These are phyloP conservation scores for Auriscalpium microsporum DNA, from an alignment of 768 basidiomycete genomes.

Conservation along the genomic window DNA sequence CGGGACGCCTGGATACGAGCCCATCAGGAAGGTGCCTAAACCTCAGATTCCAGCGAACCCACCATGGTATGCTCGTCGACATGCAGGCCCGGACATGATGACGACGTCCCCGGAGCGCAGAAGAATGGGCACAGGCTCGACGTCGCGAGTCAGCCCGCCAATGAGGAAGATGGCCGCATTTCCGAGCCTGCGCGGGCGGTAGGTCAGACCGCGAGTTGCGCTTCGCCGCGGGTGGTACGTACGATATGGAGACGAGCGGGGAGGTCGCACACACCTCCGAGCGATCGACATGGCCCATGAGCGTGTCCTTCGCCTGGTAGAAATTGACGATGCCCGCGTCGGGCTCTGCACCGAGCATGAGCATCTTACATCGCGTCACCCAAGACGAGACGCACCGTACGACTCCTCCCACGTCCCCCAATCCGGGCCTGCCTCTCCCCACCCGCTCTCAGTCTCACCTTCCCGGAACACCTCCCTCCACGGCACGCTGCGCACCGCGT, in stretches of 20 bases:
- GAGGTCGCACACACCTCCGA: slow-evolving; percentile 90
- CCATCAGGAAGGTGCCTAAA: not conserved
- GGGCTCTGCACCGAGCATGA: slow-evolving; percentile 46
- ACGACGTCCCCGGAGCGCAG: slow-evolving; percentile 87
- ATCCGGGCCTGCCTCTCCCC: slow-evolving; percentile 46
- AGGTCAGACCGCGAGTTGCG: not conserved
- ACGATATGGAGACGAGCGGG: slow-evolving; percentile 93
- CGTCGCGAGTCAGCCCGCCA: slow-evolving; percentile 73
- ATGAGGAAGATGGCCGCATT: slow-evolving; percentile 87
- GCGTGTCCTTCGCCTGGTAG: slow-evolving; percentile 84
- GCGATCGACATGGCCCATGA: slow-evolving; percentile 97
- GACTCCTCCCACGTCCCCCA: slow-evolving; percentile 72
- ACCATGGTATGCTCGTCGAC: slow-evolving; percentile 91
- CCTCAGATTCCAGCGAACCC: slow-evolving; percentile 13
- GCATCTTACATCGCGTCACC: not conserved
- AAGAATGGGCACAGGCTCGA: slow-evolving; percentile 69
- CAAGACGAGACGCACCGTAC: slow-evolving; percentile 50
- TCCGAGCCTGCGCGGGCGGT: slow-evolving; percentile 52
- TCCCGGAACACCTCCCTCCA: slow-evolving; percentile 61
- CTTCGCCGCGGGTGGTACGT: slow-evolving; percentile 21
- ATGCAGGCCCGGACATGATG: slow-evolving; percentile 85
- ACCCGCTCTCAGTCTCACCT: slow-evolving; percentile 25
- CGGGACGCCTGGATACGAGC: slow-evolving; percentile 55
- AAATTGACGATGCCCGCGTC: slow-evolving; percentile 98
- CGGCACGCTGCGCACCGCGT: slow-evolving; percentile 51